A percentile compares a stretch with the other conserved stretches of the same genome.
Evolutionary conservation across 192 early-diverging fungal genomes (phyloP).

Genomic region (Gonapodya prolifera): DNA sequence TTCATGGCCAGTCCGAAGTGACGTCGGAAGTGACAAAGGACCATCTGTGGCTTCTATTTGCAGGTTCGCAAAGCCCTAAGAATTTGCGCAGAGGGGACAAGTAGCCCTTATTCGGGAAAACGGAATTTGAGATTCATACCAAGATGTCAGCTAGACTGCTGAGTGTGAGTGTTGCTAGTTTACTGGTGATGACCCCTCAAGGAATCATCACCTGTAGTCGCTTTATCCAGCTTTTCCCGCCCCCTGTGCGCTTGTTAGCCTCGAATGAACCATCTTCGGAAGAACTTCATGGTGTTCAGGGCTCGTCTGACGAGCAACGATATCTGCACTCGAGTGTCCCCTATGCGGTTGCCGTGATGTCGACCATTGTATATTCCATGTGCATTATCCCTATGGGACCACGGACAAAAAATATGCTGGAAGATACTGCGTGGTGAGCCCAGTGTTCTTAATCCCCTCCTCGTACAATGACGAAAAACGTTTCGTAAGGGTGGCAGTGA

Average conservation of each 20-base stretch:
- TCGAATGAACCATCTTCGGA: not conserved
- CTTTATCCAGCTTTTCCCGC: not conserved
- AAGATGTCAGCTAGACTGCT: not conserved
- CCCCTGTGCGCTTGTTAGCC: not conserved
- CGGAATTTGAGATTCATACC: not conserved
- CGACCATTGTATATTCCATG: too few relatives aligned
- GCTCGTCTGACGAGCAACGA: too few relatives aligned
- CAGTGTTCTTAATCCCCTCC: not conserved
- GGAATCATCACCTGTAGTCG: not conserved
- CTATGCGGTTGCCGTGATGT: too few relatives aligned
- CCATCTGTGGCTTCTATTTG: not conserved
- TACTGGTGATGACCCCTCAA: not conserved
- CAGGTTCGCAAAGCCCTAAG: not conserved
- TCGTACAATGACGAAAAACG: too few relatives aligned
- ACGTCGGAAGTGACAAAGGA: not conserved
- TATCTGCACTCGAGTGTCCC: too few relatives aligned
- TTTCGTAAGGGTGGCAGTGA: too few relatives aligned
- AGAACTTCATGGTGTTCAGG: not conserved
- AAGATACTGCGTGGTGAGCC: not conserved
- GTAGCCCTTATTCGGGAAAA: not conserved
- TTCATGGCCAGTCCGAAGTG: not conserved
- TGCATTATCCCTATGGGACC: too few relatives aligned
- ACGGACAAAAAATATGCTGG: not conserved
- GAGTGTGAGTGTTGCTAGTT: not conserved
- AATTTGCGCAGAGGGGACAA: not conserved